Evolutionary conservation across 1,284 basidiomycete genomes (phyloP).

Genomic region (Neotropicomus parvogracilis): DNA sequence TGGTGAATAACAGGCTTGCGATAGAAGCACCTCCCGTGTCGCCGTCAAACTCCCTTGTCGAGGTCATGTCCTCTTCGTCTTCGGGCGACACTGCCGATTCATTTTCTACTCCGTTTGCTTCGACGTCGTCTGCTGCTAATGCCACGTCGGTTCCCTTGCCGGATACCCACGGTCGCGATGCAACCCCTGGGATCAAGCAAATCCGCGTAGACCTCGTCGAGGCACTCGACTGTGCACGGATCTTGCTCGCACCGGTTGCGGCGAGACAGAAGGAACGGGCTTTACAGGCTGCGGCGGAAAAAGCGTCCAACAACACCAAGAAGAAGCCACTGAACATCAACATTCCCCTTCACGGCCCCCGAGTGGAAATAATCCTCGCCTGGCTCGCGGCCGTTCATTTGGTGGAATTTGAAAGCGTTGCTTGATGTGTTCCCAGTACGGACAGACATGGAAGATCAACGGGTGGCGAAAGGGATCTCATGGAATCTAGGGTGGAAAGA

Average conservation of each 20-base stretch:
- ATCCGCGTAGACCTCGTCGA: constrained; percentile 40
- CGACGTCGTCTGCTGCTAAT: constrained; percentile 23
- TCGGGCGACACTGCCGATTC: constrained; percentile 24
- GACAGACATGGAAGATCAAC: not conserved
- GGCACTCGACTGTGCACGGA: constrained; percentile 60
- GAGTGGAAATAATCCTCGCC: constrained; percentile 76
- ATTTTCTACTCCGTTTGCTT: constrained; percentile 13
- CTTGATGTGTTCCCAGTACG: constrained; percentile 21
- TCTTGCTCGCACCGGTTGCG: constrained; percentile 64
- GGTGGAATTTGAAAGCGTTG: constrained; percentile 56
- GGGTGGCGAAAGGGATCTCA: constrained; percentile 13
- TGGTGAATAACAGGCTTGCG: constrained; percentile 41
- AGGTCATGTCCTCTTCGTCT: constrained; percentile 24
- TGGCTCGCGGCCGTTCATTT: constrained; percentile 78
- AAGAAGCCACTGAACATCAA: constrained; percentile 66
- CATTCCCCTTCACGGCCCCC: constrained; percentile 77
- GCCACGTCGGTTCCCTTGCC: constrained; percentile 1
- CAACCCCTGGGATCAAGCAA: constrained; percentile 21
- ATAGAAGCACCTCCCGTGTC: constrained; percentile 40
- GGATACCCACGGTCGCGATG: constrained; percentile 17
- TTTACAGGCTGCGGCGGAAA: constrained; percentile 49
- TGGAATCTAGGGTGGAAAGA: constrained; percentile 16
- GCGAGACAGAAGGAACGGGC: constrained; percentile 54
- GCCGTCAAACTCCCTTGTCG: constrained; percentile 19
- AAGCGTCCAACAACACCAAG: constrained; percentile 39